These are phyloP conservation scores for Daldinia vernicosa DNA, from an alignment of 495 filamentous ascomycete species.

Conservation along the genomic window DNA sequence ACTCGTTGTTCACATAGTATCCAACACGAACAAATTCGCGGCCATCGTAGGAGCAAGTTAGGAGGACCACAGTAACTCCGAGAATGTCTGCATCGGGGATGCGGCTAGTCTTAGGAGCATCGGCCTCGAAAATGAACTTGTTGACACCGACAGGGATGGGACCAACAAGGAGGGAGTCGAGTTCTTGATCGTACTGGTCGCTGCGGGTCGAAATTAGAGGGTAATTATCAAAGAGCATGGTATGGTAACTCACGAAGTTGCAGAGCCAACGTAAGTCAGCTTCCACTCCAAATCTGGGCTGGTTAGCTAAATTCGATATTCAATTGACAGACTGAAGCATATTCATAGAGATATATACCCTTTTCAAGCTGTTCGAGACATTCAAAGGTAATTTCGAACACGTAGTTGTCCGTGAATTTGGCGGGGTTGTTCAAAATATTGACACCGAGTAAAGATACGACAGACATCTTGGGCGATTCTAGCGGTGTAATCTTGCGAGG, in stretches of 20 bases:
- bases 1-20: constrained; percentile 99
- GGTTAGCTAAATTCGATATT: constrained; percentile 8
- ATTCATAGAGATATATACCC: constrained; percentile 59
- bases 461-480: constrained; percentile 77
- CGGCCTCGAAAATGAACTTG: constrained; percentile 98
- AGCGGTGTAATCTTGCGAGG: constrained; percentile 16
- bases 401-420: constrained; percentile 84
- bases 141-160: constrained; percentile 97
- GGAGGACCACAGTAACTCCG: constrained; percentile 94
- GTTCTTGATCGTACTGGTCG: constrained; percentile 96
- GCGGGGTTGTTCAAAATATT: constrained; percentile 97
- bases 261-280: constrained; percentile 97
- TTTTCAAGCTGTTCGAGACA: constrained; percentile 91
- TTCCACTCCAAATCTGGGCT: constrained; percentile 97
- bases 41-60: constrained; percentile 95
- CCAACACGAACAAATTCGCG: constrained; percentile 98
- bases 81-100: constrained; percentile 95
- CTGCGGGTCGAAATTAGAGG: constrained; percentile 55
- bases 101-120: constrained; percentile 84
- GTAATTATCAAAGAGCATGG: constrained; percentile 2
- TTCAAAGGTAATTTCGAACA: constrained; percentile 99
- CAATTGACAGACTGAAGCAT: neutral
- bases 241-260: constrained; percentile 77
- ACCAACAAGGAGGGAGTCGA: constrained; percentile 94
- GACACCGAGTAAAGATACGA: constrained; percentile 94